Percentiles rank a stretch among this genome's conserved stretches.
phyloP scores from a whole-genome alignment of 225 moss, liverwort and hornwort species.

The Physcomitrellopsis africana region DNA sequence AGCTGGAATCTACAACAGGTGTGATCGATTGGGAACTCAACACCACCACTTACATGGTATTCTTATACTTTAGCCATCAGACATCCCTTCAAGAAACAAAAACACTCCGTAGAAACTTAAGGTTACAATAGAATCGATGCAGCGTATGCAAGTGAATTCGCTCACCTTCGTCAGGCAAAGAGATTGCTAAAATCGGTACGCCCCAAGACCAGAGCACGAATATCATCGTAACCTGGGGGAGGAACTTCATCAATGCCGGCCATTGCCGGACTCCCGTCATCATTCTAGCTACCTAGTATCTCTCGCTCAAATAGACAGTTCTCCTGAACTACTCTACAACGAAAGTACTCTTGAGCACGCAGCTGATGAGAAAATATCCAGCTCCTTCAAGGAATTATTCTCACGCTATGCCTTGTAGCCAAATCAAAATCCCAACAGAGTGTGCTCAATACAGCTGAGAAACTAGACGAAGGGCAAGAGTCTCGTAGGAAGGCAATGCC shows the following conservation, averaged over 20 bases:
- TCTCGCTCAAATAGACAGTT: neutral
- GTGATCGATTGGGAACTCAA: neutral
- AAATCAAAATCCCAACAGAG: too few relatives aligned
- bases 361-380: too few relatives aligned
- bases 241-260: slow-evolving; percentile 12
- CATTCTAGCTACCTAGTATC: slow-evolving; percentile 17
- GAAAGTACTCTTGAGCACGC: too few relatives aligned
- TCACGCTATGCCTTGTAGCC: too few relatives aligned
- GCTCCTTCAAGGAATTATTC: too few relatives aligned
- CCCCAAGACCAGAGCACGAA: slow-evolving; percentile 30
- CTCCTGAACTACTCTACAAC: neutral
- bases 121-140: neutral
- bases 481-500: slow-evolving; percentile 37
- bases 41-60: neutral
- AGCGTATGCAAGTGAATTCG: neutral
- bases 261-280: slow-evolving; percentile 41
- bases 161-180: slow-evolving; percentile 65
- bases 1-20: neutral
- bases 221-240: slow-evolving; percentile 6
- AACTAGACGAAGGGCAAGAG: neutral
- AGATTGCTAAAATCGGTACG: slow-evolving; percentile 32
- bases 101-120: neutral
- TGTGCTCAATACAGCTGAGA: too few relatives aligned
- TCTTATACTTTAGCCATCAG: neutral
- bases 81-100: neutral